Evolutionary conservation across 148 eudicot species (phyloP), one percentile per base, ranked within the genome.

Genomic region (Fallopia convolvulus): DNA sequence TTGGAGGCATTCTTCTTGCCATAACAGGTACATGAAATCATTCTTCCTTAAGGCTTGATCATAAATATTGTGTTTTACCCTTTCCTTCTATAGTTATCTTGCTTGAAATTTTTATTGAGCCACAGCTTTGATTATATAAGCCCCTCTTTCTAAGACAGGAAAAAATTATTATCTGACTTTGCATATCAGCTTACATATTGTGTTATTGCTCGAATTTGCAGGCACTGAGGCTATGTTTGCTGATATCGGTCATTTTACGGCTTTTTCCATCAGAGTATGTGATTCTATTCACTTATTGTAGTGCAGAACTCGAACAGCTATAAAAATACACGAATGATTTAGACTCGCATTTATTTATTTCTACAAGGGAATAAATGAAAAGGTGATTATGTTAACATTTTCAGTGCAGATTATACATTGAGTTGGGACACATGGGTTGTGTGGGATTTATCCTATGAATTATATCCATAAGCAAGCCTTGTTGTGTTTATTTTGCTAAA

Each of bases 141-240:
- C 18, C 18, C 39, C 70, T 65, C 39, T 30, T 30, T 30, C 18
- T 30, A 21, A 32, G 39, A 65, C 21, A 65, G 41, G 33, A 30
- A 20, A 65, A 13, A 13, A 7, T 50, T 58, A 15, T 12, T 55
- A 6, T 50, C 60, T 55, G 6, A 9, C 26, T 61, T 23, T 21
- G 21, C 36, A 30, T 65, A 4, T 32, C 18, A 30, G 12, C 40
- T 30, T 30, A 32, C 41, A 65, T 32, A 12, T n/a, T 32, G 18
- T 26, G 40, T 23, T 61, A 81, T 78, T 73, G 42, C 74, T 80
- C 73, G 70, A 80, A 72, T 61, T 75, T 80, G 81, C 90, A 95
- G 99, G 99, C 76, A 85, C 99, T 14, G 99, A 95, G 88, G 92
- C 99, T 26, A 95, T 92, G 97, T 92, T 92, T 90, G 99, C 97